Evolutionary conservation across 2,329 filamentous ascomycete species (phyloP).

Genomic region (Teratosphaeriaceae sp.): DNA sequence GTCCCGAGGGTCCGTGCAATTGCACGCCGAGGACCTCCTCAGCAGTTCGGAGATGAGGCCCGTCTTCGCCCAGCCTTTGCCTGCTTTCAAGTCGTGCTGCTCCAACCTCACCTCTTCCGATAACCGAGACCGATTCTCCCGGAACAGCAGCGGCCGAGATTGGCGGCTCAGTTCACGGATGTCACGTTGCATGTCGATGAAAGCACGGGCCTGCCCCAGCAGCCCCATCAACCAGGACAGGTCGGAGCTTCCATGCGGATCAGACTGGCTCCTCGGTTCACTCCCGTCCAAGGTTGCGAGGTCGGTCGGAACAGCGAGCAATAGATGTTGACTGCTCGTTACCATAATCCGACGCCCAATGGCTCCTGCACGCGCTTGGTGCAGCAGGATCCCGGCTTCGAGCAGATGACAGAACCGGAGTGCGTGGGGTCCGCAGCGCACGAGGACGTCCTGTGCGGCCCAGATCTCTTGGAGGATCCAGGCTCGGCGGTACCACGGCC

Average conservation of each 20-base stretch:
- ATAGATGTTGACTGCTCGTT: too few relatives aligned
- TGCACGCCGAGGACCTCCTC: not conserved
- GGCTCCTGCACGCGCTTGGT: not conserved
- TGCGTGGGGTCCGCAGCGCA: not conserved
- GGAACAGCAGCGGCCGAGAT: too few relatives aligned
- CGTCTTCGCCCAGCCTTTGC: not conserved
- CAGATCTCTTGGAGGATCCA: not conserved
- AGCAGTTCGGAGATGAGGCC: not conserved
- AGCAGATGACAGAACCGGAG: not conserved
- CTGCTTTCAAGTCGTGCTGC: not conserved
- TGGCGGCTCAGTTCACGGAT: too few relatives aligned
- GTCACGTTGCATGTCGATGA: too few relatives aligned
- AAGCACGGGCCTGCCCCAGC: too few relatives aligned
- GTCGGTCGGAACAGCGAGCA: too few relatives aligned
- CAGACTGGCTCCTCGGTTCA: too few relatives aligned
- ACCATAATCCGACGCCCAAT: not conserved
- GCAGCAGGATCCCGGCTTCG: not conserved
- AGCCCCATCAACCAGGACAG: too few relatives aligned
- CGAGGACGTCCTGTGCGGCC: not conserved
- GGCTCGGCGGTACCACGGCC: not conserved
- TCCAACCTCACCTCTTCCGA: too few relatives aligned
- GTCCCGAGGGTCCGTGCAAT: not conserved
- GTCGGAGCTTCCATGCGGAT: too few relatives aligned
- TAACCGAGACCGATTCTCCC: too few relatives aligned
- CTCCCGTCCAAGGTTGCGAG: too few relatives aligned